Evolutionary conservation across 495 filamentous ascomycete species (phyloP).

Genomic region (Aspergillus homomorphus): DNA sequence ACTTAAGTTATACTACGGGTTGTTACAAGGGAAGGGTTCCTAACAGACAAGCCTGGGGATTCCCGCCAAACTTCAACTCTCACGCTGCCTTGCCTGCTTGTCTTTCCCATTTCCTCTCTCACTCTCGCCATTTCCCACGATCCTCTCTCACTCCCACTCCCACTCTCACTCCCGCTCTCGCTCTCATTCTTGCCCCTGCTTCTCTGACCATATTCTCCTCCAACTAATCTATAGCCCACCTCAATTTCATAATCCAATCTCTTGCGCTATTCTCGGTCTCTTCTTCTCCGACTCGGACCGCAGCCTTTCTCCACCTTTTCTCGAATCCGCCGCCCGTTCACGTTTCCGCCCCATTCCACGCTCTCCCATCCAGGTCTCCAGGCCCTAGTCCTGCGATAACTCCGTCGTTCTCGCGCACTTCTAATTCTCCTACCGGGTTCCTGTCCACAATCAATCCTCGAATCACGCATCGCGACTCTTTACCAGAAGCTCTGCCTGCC

Average conservation of each 20-base stretch:
- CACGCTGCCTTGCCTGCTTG: conserved; percentile 11
- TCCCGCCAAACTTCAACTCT: background rate
- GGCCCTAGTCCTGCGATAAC: conserved; percentile 4
- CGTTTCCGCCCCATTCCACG: conserved; percentile 27
- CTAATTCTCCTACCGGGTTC: conserved; percentile 12
- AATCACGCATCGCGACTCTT: conserved; percentile 4
- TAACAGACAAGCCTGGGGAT: background rate
- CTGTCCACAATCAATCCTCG: conserved; percentile 6
- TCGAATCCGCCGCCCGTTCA: conserved; percentile 25
- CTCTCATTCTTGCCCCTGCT: conserved; percentile 1
- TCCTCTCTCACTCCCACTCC: conserved; percentile 7
- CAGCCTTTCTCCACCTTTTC: conserved; percentile 14
- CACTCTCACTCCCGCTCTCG: conserved; percentile 1
- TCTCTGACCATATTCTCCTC: too few relatives aligned
- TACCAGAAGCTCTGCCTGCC: background rate
- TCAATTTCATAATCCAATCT: background rate
- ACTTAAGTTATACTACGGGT: conserved; percentile 1
- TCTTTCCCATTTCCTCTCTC: conserved; percentile 6
- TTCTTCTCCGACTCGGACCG: conserved; percentile 8
- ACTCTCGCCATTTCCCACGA: conserved; percentile 3
- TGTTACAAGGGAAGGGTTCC: background rate
- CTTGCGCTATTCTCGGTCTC: background rate
- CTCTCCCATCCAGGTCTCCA: conserved; percentile 14
- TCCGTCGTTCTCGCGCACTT: conserved; percentile 13
- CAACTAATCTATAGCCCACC: conserved; percentile 1